A percentile compares a stretch with the other conserved stretches of the same genome.
phyloP scores from a whole-genome alignment of 1,284 basidiomycete genomes.

The Amylostereum chailletii region DNA sequence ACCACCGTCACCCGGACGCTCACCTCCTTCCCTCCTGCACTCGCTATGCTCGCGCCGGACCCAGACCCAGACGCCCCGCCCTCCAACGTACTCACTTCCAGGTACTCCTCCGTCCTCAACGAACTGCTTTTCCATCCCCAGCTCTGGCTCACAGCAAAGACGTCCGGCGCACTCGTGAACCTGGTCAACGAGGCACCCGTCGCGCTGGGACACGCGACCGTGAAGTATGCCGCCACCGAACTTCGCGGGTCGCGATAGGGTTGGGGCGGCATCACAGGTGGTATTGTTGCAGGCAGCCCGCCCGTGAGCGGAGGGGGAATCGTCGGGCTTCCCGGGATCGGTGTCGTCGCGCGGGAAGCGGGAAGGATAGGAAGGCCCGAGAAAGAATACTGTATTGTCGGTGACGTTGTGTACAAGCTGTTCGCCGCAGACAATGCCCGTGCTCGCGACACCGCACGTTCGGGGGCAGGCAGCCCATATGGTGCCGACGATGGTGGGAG shows the following conservation, averaged over 20 bases:
- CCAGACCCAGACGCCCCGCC: conserved; percentile 20
- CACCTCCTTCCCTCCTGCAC: conserved; percentile 27
- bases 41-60: conserved; percentile 1
- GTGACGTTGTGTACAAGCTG: conserved; percentile 10
- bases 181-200: conserved; percentile 77
- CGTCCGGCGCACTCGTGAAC: conserved; percentile 82
- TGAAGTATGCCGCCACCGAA: conserved; percentile 70
- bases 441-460: conserved; percentile 1
- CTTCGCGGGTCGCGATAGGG: conserved; percentile 72
- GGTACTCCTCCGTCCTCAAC: conserved; percentile 48
- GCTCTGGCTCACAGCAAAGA: conserved; percentile 72
- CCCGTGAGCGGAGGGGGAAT: conserved; percentile 11
- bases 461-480: conserved; percentile 7
- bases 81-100: conserved; percentile 38
- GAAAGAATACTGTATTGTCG: conserved; percentile 29
- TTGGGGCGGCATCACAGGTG: conserved; percentile 40
- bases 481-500: conserved; percentile 38
- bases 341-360: conserved; percentile 30
- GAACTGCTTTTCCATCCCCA: conserved; percentile 79
- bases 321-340: conserved; percentile 18
- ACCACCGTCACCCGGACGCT: conserved; percentile 71
- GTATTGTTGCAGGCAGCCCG: conserved; percentile 31
- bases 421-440: not conserved
- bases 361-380: conserved; percentile 15
- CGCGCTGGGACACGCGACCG: conserved; percentile 73